Conservation (phyloP, 306 rosid species). For the Boehmeria nivea region DNA sequence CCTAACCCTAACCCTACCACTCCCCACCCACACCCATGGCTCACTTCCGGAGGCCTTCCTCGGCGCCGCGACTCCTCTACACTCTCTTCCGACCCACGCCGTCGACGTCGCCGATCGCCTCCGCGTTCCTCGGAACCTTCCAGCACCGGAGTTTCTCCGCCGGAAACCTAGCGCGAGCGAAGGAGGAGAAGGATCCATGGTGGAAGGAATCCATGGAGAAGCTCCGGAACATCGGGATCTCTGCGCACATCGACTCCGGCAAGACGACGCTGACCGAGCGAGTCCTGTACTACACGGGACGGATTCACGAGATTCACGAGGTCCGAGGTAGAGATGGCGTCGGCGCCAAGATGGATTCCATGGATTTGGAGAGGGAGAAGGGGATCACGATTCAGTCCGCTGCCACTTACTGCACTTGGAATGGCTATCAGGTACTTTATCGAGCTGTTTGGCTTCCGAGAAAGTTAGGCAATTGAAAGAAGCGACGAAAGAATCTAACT, state of each 20-base stretch:
- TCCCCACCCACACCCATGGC: slow-evolving; percentile 30
- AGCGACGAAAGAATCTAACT: not conserved
- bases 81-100: slow-evolving; percentile 24
- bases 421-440: slow-evolving; percentile 57
- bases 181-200: slow-evolving; percentile 74
- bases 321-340: slow-evolving; percentile 92
- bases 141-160: slow-evolving; percentile 55
- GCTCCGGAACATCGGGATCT: slow-evolving; percentile 91
- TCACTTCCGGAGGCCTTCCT: slow-evolving; percentile 35
- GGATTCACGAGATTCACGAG: slow-evolving; percentile 94
- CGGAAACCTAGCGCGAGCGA: slow-evolving; percentile 58
- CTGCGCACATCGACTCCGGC: slow-evolving; percentile 97
- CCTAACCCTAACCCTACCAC: slow-evolving; percentile 16
- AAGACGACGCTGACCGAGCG: slow-evolving; percentile 98
- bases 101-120: slow-evolving; percentile 28
- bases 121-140: slow-evolving; percentile 46
- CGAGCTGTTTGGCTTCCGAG: not conserved
- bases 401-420: slow-evolving; percentile 91
- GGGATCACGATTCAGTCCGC: slow-evolving; percentile 96
- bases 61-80: slow-evolving; percentile 41
- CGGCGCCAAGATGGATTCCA: slow-evolving; percentile 97
- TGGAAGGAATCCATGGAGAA: slow-evolving; percentile 81
- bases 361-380: slow-evolving; percentile 95
- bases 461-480: not conserved
- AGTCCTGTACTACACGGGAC: slow-evolving; percentile 73